These are phyloP conservation scores for Trypanosoma grayi DNA, from an alignment of 208 protist species.

Conservation along the genomic window DNA sequence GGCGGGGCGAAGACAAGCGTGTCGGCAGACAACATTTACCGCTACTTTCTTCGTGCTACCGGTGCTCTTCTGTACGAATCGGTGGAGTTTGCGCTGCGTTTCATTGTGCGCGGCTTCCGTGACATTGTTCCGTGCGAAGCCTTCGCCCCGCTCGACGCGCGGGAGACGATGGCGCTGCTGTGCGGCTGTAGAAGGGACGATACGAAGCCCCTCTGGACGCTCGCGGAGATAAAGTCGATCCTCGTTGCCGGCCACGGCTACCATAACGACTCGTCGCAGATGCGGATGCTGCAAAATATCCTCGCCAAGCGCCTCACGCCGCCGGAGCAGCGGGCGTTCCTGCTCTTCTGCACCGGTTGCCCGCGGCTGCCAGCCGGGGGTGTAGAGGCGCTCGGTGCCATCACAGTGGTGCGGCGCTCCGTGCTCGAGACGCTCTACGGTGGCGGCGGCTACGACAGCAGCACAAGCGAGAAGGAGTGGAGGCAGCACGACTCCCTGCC, in stretches of 20 bases:
- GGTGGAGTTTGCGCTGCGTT: slow-evolving; percentile 57
- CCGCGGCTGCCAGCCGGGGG: slow-evolving; percentile 84
- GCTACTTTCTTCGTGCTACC: slow-evolving; percentile 63
- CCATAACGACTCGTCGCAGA: slow-evolving; percentile 77
- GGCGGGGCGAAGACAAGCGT: slow-evolving; percentile 51
- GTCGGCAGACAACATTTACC: slow-evolving; percentile 40
- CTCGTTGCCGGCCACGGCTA: slow-evolving; percentile 91
- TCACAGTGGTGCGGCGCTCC: slow-evolving; percentile 85
- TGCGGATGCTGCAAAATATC: slow-evolving; percentile 68
- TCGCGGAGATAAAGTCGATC: slow-evolving; percentile 64
- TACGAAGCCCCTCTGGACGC: slow-evolving; percentile 72
- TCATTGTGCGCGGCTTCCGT: slow-evolving; percentile 60
- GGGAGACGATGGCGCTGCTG: slow-evolving; percentile 63
- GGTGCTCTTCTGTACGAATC: slow-evolving; percentile 70
- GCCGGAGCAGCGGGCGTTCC: slow-evolving; percentile 78
- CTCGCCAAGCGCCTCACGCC: slow-evolving; percentile 66
- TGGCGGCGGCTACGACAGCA: slow-evolving; percentile 8
- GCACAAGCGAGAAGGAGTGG: slow-evolving; percentile 14
- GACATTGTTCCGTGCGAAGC: slow-evolving; percentile 78
- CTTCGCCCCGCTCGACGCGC: slow-evolving; percentile 45
- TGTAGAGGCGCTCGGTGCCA: slow-evolving; percentile 75
- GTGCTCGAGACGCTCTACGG: slow-evolving; percentile 37
- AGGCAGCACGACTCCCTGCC: slow-evolving; percentile 9
- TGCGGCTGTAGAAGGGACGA: slow-evolving; percentile 49
- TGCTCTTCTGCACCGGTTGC: slow-evolving; percentile 90